Base-by-base conservation (phyloP, 2,329 filamentous ascomycete genomes). In the Cordyceps cicadae region DNA sequence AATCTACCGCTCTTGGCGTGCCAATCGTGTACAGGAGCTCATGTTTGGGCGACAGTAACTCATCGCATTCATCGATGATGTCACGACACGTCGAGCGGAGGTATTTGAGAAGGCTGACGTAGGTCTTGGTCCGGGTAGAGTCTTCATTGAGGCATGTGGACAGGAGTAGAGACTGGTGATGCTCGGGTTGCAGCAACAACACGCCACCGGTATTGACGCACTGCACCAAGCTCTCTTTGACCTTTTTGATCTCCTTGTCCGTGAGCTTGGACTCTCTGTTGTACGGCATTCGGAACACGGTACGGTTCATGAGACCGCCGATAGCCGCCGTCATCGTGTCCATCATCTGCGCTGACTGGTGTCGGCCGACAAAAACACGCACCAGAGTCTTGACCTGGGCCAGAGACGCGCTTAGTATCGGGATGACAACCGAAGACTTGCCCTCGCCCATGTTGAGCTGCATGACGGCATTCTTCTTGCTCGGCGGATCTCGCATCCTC, bases 381-480 rank as follows among this genome's bases (percentile, higher is more conserved):
- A 82, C 80, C 0, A 89, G 71, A 4, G 70, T 75, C 0, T 69
- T 66, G 0, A 75, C 73, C 52, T 88, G 74, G 0, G 83, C 81
- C 0, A 88, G 68, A 0, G 75, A 70, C 0, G 80, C 71, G 0
- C 81, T 81, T 0, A 87, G 80, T 43, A 88, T 85, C 0, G 87
- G 87, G 0, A 87, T 77, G 54, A 92, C 89, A 1, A 89, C 82
- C 0, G 86, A 87, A 0, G 84, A 85, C 63, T 89, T 90, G 0
- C 87, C 87, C 66, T 88, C 81, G 0, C 87, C 87, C 86, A 90
- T 90, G 63, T 88, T 88, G 2, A 90, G 69, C 65, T 89, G 85
- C 74, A 88, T 79, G 0, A 86, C 79, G 0, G 77, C 69, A 64
- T 86, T 88, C 0, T 67, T 32, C 0, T 66, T 68, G 0, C 67